Evolutionary conservation across 192 early-diverging fungal species (phyloP).

Genomic region (Dissophora globulifera): DNA sequence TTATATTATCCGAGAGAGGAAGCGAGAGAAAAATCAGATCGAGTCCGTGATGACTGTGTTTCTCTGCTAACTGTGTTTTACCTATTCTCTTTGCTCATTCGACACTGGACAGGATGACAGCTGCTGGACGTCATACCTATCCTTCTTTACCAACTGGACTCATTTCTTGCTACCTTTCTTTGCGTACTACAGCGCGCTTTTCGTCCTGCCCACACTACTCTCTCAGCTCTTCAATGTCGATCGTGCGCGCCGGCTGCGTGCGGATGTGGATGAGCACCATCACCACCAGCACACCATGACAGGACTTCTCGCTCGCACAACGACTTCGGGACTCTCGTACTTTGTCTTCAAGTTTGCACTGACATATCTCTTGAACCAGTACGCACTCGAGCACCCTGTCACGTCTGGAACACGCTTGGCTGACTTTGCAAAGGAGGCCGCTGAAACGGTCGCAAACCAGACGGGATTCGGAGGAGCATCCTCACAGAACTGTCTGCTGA

Average conservation of each 20-base stretch:
- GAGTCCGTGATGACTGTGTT: too few relatives aligned
- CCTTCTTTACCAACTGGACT: conserved; percentile 36
- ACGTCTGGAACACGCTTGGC: neutral
- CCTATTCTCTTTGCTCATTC: too few relatives aligned
- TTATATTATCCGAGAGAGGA: too few relatives aligned
- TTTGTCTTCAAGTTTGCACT: conserved; percentile 50
- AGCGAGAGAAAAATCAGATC: too few relatives aligned
- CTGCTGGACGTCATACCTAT: conserved; percentile 1
- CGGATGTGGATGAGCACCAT: neutral
- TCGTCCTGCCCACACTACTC: conserved; percentile 31
- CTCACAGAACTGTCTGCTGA: conserved; percentile 1
- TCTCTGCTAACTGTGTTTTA: too few relatives aligned
- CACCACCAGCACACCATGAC: conserved; percentile 1
- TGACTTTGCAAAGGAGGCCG: conserved; percentile 4
- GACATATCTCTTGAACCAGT: conserved; percentile 32
- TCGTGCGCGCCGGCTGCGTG: neutral
- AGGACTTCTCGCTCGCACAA: conserved; percentile 18
- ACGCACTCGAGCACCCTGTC: neutral
- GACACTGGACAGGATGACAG: neutral
- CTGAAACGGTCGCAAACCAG: neutral
- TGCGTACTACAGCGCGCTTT: conserved; percentile 37
- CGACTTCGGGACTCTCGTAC: conserved; percentile 34
- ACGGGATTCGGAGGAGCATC: neutral
- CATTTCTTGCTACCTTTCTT: conserved; percentile 42
- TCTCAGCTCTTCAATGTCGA: conserved; percentile 46